Base-by-base conservation (phyloP, 1,139 yeast genomes). In the Taphrina populina region DNA sequence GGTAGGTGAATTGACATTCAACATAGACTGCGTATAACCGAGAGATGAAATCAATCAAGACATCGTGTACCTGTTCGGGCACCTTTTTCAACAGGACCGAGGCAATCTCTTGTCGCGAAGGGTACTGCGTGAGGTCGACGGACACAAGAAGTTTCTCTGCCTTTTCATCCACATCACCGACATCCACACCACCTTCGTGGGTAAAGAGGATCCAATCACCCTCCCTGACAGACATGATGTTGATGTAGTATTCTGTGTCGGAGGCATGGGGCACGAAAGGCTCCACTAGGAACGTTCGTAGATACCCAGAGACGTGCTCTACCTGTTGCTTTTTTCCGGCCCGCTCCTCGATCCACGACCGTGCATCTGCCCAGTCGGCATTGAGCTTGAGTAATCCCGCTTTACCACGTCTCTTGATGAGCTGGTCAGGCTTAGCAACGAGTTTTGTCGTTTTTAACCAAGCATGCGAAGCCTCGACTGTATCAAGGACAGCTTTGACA, bases 171-270 rank as follows among this genome's bases (percentile, higher is more conserved):
- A 73, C 77, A 59, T 73, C 77, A 52, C 77, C 77, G 32, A 73
- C 77, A 57, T 73, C 77, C 36, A 73, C 77, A 62, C 77, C 77
- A 46, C 77, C 77, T 63, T 74, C 77, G 64, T 73, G 76, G 66
- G 74, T 73, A 63, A 73, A 73, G 59, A 73, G 69, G 57, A 73
- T 74, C 73, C 74, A 71, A 67, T 73, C 77, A 32, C 77, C 77
- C 46, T 73, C 77, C 51, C 77, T 70, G 49, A 71, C 74, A 5
- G 76, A 73, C 70, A 73, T 72, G 64, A 73, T 74, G 67, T 74
- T 74, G 66, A 73, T 73, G 66, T 73, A 73, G 67, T 73, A 73
- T 65, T 73, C 77, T 61, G 71, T 72, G 61, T 71, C 62, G 65
- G 73, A 75, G 60, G 73, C 71, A 64, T 73, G 77, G 46, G 77